Conservation (phyloP, 352 stramenopile species). For the Globisporangium viniferum region DNA sequence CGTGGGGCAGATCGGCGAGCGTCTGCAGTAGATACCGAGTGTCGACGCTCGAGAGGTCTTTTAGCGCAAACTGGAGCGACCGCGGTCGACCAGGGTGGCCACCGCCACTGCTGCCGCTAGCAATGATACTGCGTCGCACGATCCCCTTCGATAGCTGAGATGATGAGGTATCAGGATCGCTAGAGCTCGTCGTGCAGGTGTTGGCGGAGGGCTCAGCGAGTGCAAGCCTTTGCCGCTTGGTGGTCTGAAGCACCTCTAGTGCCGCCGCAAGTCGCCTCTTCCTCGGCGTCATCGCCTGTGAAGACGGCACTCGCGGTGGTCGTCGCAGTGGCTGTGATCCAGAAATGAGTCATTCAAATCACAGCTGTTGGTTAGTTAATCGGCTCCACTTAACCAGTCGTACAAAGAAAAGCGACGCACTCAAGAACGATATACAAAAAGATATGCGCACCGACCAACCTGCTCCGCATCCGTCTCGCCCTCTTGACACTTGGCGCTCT, state of each 20-base stretch:
- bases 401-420: slow-evolving; percentile 2
- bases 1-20: slow-evolving; percentile 31
- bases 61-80: slow-evolving; percentile 39
- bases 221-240: background rate
- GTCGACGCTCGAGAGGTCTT: slow-evolving; percentile 33
- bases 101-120: background rate
- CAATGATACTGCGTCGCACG: slow-evolving; percentile 1
- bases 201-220: background rate
- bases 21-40: slow-evolving; percentile 32
- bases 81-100: slow-evolving; percentile 13
- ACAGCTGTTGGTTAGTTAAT: too few species aligned
- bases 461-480: background rate
- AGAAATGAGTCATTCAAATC: slow-evolving; percentile 1
- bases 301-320: background rate
- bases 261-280: slow-evolving; percentile 2
- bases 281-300: background rate
- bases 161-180: background rate
- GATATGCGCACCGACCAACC: background rate
- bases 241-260: background rate
- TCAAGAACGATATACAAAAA: background rate
- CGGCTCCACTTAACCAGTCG: background rate
- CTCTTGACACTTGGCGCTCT: background rate
- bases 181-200: background rate
- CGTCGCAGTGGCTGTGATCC: background rate
- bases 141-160: background rate